Evolutionary conservation across 495 filamentous ascomycete species (phyloP), one percentile per base, ranked within the genome.

Genomic region (Mycothermus thermophilus): DNA sequence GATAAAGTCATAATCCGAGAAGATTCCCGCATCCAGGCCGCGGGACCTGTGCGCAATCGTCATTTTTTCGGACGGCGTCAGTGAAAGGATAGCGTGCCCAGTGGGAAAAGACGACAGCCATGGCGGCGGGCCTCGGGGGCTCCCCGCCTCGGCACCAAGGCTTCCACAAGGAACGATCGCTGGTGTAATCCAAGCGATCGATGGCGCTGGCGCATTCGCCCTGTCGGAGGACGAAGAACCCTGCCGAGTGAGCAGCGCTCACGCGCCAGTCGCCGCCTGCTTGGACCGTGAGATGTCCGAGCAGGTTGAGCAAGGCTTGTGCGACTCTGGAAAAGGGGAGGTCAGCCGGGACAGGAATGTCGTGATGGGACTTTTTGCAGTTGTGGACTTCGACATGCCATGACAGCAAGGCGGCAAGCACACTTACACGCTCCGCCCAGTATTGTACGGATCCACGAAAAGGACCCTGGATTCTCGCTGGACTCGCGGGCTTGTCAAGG

Each of bases 361-460:
- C n/a, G n/a, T n/a, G n/a, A n/a, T n/a, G n/a, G n/a, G n/a, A n/a
- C n/a, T n/a, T n/a, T n/a, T n/a, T n/a, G n/a, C n/a, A n/a, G n/a
- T n/a, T n/a, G n/a, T n/a, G n/a, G n/a, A n/a, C n/a, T n/a, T n/a
- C n/a, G n/a, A n/a, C n/a, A n/a, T n/a, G n/a, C n/a, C n/a, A n/a
- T n/a, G n/a, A n/a, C n/a, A n/a, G n/a, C n/a, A n/a, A n/a, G n/a
- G n/a, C n/a, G n/a, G n/a, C n/a, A n/a, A n/a, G n/a, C n/a, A n/a
- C n/a, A n/a, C n/a, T n/a, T n/a, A n/a, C 8, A 47, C 29, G 42
- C 41, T 40, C 2, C 50, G 43, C 6, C 13, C 42, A 1, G 21
- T 17, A 25, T 53, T 50, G 38, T 36, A 43, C 6, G 47, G 43
- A 27, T 53, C 50, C 12, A 53, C 41, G 16, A 53, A 46, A 24